phyloP scores from a whole-genome alignment of 768 basidiomycete species.

The Serendipita indica region DNA sequence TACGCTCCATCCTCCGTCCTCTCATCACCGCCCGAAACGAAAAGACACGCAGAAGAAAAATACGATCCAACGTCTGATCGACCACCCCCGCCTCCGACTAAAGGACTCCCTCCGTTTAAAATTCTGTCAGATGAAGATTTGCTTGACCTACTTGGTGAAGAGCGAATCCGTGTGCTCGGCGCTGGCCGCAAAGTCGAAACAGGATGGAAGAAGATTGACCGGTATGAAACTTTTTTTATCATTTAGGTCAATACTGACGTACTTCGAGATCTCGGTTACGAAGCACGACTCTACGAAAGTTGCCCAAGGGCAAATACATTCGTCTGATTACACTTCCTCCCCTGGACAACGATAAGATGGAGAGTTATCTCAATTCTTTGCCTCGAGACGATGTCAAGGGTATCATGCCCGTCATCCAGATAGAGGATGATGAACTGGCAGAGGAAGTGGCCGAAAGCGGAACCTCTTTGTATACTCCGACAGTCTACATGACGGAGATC shows the following conservation, averaged over 20 bases:
- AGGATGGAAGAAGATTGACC: not conserved
- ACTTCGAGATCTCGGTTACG: not conserved
- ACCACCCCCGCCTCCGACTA: not conserved
- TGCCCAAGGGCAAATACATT: conserved; percentile 1
- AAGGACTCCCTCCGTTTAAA: not conserved
- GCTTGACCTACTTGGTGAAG: not conserved
- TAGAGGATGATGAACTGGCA: not conserved
- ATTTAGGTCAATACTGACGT: not conserved
- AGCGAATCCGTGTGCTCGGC: not conserved
- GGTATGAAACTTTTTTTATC: not conserved
- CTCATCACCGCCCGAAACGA: not conserved
- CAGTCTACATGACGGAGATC: conserved; percentile 3
- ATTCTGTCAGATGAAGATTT: not conserved
- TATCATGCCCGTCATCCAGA: not conserved
- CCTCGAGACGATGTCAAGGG: not conserved
- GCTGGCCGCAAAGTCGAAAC: not conserved
- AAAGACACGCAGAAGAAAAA: not conserved
- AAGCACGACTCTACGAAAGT: not conserved
- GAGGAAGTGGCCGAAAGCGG: not conserved
- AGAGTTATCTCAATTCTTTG: not conserved
- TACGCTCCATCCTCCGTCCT: not conserved
- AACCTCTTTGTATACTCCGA: not conserved
- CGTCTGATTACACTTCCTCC: not conserved
- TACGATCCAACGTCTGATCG: not conserved
- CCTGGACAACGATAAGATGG: not conserved